Conservation (phyloP, 306 rosid genomes). For the Medicago lupulina region DNA sequence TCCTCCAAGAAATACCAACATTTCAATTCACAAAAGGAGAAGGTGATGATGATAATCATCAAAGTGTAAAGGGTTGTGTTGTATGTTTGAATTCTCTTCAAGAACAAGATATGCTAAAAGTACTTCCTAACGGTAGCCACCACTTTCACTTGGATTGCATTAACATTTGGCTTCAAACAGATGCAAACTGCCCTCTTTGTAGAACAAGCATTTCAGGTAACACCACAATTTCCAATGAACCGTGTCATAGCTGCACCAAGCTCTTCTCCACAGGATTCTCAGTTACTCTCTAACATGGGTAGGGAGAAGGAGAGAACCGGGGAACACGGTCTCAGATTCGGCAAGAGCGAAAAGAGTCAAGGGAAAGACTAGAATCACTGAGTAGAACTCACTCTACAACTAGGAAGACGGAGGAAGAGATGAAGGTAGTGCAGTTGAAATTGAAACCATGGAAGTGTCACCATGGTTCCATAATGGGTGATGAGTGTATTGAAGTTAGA, state of each 20-base stretch:
- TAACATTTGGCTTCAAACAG: constrained; percentile 68
- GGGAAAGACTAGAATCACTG: constrained; percentile 32
- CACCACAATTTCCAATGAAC: constrained; percentile 44
- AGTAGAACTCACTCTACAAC: constrained; percentile 30
- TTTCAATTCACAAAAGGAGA: constrained; percentile 53
- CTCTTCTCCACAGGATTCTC: constrained; percentile 80
- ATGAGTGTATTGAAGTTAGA: constrained; percentile 71
- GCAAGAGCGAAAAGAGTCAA: constrained; percentile 46
- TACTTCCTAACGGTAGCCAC: constrained; percentile 64
- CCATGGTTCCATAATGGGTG: constrained; percentile 69
- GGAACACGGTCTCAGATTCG: constrained; percentile 43
- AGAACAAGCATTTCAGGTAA: constrained; percentile 61
- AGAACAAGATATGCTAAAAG: constrained; percentile 54
- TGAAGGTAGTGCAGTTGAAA: neutral
- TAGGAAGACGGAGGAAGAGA: neutral
- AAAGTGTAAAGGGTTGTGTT: constrained; percentile 56
- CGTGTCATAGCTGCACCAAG: constrained; percentile 72
- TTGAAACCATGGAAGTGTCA: constrained; percentile 58
- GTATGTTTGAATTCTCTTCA: constrained; percentile 69
- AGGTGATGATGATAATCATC: constrained; percentile 38
- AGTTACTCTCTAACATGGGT: constrained; percentile 54
- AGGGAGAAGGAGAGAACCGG: constrained; percentile 53
- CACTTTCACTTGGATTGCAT: constrained; percentile 76
- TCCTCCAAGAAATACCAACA: constrained; percentile 61
- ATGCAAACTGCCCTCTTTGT: constrained; percentile 73